These are phyloP conservation scores for Asterophora parasitica DNA, from an alignment of 768 basidiomycete genomes.

Conservation along the genomic window DNA sequence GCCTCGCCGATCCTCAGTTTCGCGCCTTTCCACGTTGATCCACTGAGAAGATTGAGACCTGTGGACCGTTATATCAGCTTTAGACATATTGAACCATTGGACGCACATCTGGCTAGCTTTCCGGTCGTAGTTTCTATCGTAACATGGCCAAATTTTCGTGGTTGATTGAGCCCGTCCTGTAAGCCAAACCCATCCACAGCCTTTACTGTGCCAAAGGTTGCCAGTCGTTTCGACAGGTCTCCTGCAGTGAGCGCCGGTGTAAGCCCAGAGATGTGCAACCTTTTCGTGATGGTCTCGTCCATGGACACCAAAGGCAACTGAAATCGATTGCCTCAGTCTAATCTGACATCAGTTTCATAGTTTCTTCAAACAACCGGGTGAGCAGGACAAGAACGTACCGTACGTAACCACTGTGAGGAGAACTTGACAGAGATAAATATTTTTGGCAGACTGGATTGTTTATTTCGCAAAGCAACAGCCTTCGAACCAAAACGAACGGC, in stretches of 20 bases:
- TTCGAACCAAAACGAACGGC: no score
- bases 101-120: conserved; percentile 63
- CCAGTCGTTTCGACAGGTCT: conserved; percentile 56
- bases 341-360: no score
- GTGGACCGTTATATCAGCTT: background rate
- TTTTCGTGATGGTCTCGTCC: conserved; percentile 39
- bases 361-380: no score
- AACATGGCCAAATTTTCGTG: conserved; percentile 68
- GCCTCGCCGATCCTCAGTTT: conserved; percentile 81
- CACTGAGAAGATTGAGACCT: conserved; percentile 76
- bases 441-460: no score
- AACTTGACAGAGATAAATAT: no score
- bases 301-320: background rate
- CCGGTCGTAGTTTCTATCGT: conserved; percentile 61
- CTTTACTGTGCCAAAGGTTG: conserved; percentile 64
- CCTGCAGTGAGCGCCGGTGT: conserved; percentile 55
- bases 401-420: no score
- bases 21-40: conserved; percentile 85
- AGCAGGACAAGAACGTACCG: no score
- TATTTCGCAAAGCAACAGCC: no score
- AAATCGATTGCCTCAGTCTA: no score
- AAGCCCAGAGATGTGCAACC: conserved; percentile 72
- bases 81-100: background rate
- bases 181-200: conserved; percentile 67
- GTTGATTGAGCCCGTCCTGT: conserved; percentile 59